Evolutionary conservation across 768 basidiomycete species (phyloP).

Genomic region (Auriscalpium orientale): DNA sequence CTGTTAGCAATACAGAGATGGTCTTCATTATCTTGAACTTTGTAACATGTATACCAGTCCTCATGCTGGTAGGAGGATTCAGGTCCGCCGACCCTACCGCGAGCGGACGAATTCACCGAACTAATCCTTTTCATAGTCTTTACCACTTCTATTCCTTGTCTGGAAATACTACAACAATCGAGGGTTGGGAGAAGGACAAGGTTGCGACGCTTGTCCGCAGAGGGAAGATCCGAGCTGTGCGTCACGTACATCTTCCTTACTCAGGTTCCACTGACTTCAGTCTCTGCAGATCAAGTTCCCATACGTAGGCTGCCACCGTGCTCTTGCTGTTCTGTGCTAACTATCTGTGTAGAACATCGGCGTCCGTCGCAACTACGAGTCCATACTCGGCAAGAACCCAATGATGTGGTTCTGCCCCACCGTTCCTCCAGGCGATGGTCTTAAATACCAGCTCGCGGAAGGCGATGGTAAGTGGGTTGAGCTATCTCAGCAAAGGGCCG

Average conservation of each 20-base stretch:
- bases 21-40: constrained; percentile 87
- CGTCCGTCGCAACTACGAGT: constrained; percentile 57
- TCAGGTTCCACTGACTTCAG: not conserved
- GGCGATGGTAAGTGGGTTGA: constrained; percentile 71
- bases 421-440: constrained; percentile 56
- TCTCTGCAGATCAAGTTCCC: constrained; percentile 79
- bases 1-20: constrained; percentile 61
- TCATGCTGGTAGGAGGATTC: constrained; percentile 84
- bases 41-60: constrained; percentile 75
- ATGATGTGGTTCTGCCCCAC: constrained; percentile 84
- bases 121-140: constrained; percentile 39
- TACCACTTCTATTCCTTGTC: constrained; percentile 79
- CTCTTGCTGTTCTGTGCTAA: constrained; percentile 5
- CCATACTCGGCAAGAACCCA: constrained; percentile 70
- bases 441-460: constrained; percentile 66
- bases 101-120: not conserved
- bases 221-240: constrained; percentile 78
- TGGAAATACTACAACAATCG: constrained; percentile 90
- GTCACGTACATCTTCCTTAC: constrained; percentile 5
- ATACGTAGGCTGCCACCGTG: constrained; percentile 49
- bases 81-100: constrained; percentile 40
- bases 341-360: constrained; percentile 66
- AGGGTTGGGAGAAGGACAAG: constrained; percentile 97
- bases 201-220: constrained; percentile 76
- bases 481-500: constrained; percentile 18